These are phyloP conservation scores for Letharia lupina DNA, from an alignment of 495 filamentous ascomycete genomes.

Conservation along the genomic window DNA sequence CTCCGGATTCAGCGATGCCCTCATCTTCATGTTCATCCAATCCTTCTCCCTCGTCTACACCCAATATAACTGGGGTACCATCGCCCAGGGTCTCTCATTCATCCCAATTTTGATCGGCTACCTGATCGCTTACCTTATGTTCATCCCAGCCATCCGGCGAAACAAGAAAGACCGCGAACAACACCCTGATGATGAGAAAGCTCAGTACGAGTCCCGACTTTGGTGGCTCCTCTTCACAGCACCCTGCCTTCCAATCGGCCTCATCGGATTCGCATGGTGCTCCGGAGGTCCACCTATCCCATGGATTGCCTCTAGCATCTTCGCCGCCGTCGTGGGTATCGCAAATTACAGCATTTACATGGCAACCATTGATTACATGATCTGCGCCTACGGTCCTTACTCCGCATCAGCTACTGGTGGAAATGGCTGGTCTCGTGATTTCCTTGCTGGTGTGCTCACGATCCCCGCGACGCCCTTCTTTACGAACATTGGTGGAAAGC, in stretches of 20 bases:
- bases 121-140: constrained; percentile 47
- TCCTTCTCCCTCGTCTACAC: constrained; percentile 50
- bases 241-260: constrained; percentile 49
- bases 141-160: constrained; percentile 46
- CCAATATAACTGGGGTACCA: constrained; percentile 48
- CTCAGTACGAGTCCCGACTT: constrained; percentile 54
- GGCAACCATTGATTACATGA: constrained; percentile 71
- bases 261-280: constrained; percentile 59
- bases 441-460: constrained; percentile 72
- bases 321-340: constrained; percentile 55
- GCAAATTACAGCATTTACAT: constrained; percentile 66
- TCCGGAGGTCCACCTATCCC: constrained; percentile 46
- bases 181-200: constrained; percentile 45
- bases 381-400: constrained; percentile 62
- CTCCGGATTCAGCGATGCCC: constrained; percentile 54
- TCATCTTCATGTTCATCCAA: constrained; percentile 62
- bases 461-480: constrained; percentile 59
- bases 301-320: constrained; percentile 60
- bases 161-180: constrained; percentile 40
- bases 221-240: constrained; percentile 51
- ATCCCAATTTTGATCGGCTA: constrained; percentile 53
- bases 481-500: constrained; percentile 50
- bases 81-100: constrained; percentile 48
- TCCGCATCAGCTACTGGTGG: constrained; percentile 65
- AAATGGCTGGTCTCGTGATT: constrained; percentile 69